Conservation (phyloP, 2,329 filamentous ascomycete genomes). For the Aspergillus bombycis region DNA sequence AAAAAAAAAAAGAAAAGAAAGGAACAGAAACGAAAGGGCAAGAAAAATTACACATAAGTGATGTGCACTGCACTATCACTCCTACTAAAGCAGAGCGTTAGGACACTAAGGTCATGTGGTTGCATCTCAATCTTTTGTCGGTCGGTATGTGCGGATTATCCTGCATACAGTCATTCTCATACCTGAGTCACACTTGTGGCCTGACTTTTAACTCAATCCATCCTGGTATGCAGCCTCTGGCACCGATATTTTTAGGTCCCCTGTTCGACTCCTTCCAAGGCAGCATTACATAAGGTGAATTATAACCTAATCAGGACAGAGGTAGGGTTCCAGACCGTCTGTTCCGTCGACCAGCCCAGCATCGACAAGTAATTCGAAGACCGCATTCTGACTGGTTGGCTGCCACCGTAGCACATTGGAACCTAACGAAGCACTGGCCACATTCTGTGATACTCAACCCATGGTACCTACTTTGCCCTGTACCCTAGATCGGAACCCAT, state of each 20-base stretch:
- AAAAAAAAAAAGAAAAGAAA: neutral
- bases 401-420: slow-evolving; percentile 6
- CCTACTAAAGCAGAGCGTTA: neutral
- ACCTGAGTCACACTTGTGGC: slow-evolving; percentile 2
- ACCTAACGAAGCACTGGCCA: slow-evolving; percentile 16
- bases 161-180: neutral
- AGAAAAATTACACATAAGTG: neutral
- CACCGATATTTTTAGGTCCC: neutral
- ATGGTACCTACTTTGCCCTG: neutral
- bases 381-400: slow-evolving; percentile 8
- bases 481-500: slow-evolving; percentile 13
- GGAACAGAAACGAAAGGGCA: neutral
- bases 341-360: neutral
- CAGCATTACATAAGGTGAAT: slow-evolving; percentile 1
- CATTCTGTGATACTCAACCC: slow-evolving; percentile 12
- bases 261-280: neutral
- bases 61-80: slow-evolving; percentile 3
- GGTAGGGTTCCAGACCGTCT: slow-evolving; percentile 10
- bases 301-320: slow-evolving; percentile 4
- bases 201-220: neutral
- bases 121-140: neutral
- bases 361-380: neutral
- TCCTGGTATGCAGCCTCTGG: neutral
- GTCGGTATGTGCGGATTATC: neutral
- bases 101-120: slow-evolving; percentile 2